phyloP scores from a whole-genome alignment of 1,284 basidiomycete genomes.

The Puccinia hordei region DNA sequence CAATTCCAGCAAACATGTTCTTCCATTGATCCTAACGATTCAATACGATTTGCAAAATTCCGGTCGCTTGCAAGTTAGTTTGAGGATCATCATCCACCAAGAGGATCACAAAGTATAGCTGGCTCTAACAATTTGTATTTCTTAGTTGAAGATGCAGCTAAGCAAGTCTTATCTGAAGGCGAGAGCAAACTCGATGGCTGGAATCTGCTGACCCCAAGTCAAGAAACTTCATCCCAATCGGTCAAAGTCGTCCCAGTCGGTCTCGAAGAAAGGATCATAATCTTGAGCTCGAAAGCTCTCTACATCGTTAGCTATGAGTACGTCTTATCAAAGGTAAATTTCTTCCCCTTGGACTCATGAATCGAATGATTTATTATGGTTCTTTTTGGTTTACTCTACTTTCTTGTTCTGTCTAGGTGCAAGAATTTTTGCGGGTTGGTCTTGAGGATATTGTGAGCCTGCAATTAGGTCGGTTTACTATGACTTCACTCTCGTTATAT shows the following conservation, averaged over 20 bases:
- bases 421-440: conserved; percentile 68
- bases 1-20: conserved; percentile 84
- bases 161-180: conserved; percentile 76
- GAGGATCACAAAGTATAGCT: conserved; percentile 51
- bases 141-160: conserved; percentile 74
- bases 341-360: background rate
- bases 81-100: conserved; percentile 52
- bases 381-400: conserved; percentile 56
- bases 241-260: conserved; percentile 67
- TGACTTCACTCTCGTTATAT: background rate
- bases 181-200: conserved; percentile 81
- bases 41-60: conserved; percentile 81
- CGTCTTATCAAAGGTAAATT: conserved; percentile 76
- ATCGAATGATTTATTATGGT: background rate
- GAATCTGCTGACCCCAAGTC: conserved; percentile 84
- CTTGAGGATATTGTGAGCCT: conserved; percentile 80
- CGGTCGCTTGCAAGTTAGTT: conserved; percentile 72
- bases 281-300: conserved; percentile 66
- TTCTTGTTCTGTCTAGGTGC: conserved; percentile 65
- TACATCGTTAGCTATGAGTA: conserved; percentile 83
- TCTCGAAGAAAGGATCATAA: conserved; percentile 88
- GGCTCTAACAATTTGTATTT: background rate
- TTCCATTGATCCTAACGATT: conserved; percentile 82
- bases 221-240: conserved; percentile 65
- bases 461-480: conserved; percentile 68